phyloP scores from a whole-genome alignment of 2,329 filamentous ascomycete species.

The Venturia asperata region DNA sequence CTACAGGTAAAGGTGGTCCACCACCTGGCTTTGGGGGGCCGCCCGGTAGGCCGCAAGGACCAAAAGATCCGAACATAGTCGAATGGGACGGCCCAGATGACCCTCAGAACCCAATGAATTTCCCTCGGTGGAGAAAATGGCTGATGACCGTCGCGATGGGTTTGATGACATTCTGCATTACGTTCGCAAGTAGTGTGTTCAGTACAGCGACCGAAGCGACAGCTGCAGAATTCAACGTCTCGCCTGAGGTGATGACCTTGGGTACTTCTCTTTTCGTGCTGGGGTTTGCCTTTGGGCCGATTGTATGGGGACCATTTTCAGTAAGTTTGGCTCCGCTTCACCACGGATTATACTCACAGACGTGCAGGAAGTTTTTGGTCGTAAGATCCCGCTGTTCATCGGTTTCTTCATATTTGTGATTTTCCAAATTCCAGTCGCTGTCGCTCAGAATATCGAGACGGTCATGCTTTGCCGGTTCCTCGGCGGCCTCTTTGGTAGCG shows the following conservation, averaged over 20 bases:
- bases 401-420: slow-evolving; percentile 45
- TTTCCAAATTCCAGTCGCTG: slow-evolving; percentile 50
- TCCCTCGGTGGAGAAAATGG: slow-evolving; percentile 43
- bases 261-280: slow-evolving; percentile 46
- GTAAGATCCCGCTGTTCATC: slow-evolving; percentile 35
- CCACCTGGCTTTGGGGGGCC: neutral
- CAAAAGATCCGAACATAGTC: slow-evolving; percentile 45
- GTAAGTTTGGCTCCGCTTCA: neutral
- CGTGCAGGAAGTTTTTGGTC: slow-evolving; percentile 17
- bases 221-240: slow-evolving; percentile 37
- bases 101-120: slow-evolving; percentile 55
- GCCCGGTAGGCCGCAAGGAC: neutral
- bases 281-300: slow-evolving; percentile 48
- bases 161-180: slow-evolving; percentile 41
- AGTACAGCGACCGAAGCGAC: slow-evolving; percentile 37
- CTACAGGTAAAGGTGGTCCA: neutral
- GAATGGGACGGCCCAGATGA: slow-evolving; percentile 55
- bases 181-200: slow-evolving; percentile 43
- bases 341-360: neutral
- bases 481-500: slow-evolving; percentile 45
- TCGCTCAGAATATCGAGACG: slow-evolving; percentile 47
- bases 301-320: slow-evolving; percentile 28
- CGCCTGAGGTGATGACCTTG: slow-evolving; percentile 42
- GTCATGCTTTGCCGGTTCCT: slow-evolving; percentile 51
- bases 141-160: slow-evolving; percentile 35